These are phyloP conservation scores for Neoboletus magnificus DNA, from an alignment of 768 basidiomycete species.

Conservation along the genomic window DNA sequence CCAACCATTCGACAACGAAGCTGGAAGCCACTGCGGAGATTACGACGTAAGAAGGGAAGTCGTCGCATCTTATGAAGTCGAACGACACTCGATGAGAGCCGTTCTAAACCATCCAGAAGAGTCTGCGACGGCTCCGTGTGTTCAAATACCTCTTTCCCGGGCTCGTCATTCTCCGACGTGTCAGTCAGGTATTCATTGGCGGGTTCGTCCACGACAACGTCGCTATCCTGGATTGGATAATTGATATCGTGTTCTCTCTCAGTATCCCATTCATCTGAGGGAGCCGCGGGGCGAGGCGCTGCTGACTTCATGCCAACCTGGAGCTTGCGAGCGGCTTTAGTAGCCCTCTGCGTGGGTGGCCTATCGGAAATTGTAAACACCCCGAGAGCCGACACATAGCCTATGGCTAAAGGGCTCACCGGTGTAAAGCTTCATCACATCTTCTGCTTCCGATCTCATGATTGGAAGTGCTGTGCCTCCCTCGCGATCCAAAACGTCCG, in stretches of 20 bases:
- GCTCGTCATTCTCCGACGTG: slow-evolving; percentile 8
- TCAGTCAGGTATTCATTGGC: background rate
- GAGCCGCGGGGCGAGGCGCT: background rate
- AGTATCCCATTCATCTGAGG: background rate
- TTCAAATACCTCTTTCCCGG: slow-evolving; percentile 4
- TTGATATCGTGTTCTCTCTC: background rate
- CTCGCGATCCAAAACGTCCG: slow-evolving; percentile 7
- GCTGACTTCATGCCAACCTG: slow-evolving; percentile 16
- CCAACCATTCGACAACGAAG: slow-evolving; percentile 37
- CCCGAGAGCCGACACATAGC: background rate
- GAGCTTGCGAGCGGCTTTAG: slow-evolving; percentile 16
- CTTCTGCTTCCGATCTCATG: background rate
- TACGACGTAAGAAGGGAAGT: slow-evolving; percentile 58
- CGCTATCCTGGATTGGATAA: background rate
- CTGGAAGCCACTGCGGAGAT: slow-evolving; percentile 48
- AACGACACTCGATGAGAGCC: slow-evolving; percentile 28
- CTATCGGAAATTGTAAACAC: slow-evolving; percentile 12
- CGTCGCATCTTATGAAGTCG: slow-evolving; percentile 38
- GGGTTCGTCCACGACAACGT: slow-evolving; percentile 1
- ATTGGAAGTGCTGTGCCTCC: background rate
- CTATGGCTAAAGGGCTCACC: slow-evolving; percentile 3
- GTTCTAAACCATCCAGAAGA: slow-evolving; percentile 36
- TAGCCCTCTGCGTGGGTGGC: background rate
- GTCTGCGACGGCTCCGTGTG: slow-evolving; percentile 30
- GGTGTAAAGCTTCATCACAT: background rate